Evolutionary conservation across 2,329 filamentous ascomycete genomes (phyloP), one percentile per base, ranked within the genome.

Genomic region (Clonostachys rosea): DNA sequence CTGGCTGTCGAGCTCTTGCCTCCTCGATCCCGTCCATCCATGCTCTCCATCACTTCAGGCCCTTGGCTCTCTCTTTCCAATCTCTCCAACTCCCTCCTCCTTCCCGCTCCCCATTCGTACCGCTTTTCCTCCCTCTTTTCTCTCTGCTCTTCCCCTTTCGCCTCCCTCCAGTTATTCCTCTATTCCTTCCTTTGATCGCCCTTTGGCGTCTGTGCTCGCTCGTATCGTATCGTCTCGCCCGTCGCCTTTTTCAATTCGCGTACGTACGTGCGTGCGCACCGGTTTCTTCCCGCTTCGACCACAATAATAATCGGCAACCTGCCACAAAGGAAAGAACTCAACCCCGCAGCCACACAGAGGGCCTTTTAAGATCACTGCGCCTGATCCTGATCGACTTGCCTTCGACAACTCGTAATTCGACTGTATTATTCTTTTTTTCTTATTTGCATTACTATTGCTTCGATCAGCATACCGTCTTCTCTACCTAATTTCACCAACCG

Each of bases 121-220:
- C 24, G 24, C 39, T 40, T 47, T 36, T 20, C n/a, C 34, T 24
- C 39, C 39, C 39, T 42, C 39, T 35, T 47, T 43, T 49, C 34
- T 47, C 47, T 33, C 41, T 18, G 18, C 45, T 33, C 43, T 45
- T 47, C 45, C 40, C 46, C 40, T 43, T 40, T 44, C 40, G 20
- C 47, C 42, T 47, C 45, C n/a, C 20, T 35, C 42, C 37, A 43
- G 36, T 48, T 46, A 46, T 37, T 36, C 47, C 16, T 47, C 20
- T 44, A 44, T 48, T 49, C 46, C 45, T 52, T 48, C 43, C 47
- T 46, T 44, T 46, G 44, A 46, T 17, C 40, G 46, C 49, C 40
- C 16, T 33, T 46, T 39, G 24, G 42, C 43, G 45, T 43, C 37
- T 36, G 41, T n/a, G 33, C 13, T 36, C 37, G 36, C 43, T 40